A percentile compares a stretch with the other conserved stretches of the same genome.
Conservation (phyloP, 2,329 filamentous ascomycete genomes). For the Pyrenochaeta sp. region DNA sequence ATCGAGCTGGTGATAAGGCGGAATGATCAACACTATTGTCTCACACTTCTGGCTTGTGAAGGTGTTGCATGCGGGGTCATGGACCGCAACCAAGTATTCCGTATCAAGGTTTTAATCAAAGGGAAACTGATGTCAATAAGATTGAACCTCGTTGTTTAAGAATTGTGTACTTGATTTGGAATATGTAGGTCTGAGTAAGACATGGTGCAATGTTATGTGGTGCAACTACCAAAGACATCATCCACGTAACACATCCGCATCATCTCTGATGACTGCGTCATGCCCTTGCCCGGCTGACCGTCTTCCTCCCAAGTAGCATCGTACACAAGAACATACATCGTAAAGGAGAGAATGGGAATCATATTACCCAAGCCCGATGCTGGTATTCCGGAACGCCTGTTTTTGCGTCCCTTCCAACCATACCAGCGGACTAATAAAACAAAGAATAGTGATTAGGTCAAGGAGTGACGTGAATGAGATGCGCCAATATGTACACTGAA, state of each 20-base stretch:
- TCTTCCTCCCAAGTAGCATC: slow-evolving; percentile 7
- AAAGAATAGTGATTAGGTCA: slow-evolving; percentile 25
- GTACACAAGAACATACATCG: slow-evolving; percentile 22
- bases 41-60: too few relatives aligned
- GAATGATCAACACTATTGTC: slow-evolving; percentile 2
- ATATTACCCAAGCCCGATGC: slow-evolving; percentile 19
- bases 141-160: background rate
- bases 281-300: slow-evolving; percentile 5
- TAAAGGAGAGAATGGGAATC: slow-evolving; percentile 25
- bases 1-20: background rate
- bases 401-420: slow-evolving; percentile 17
- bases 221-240: slow-evolving; percentile 9
- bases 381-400: slow-evolving; percentile 20
- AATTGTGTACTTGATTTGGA: slow-evolving; percentile 10
- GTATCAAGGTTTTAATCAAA: too few relatives aligned
- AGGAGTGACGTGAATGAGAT: slow-evolving; percentile 19
- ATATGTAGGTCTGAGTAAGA: slow-evolving; percentile 17
- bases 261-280: slow-evolving; percentile 5
- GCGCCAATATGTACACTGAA: slow-evolving; percentile 26
- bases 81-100: too few relatives aligned
- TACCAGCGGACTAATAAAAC: slow-evolving; percentile 16
- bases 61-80: too few relatives aligned
- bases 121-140: too few relatives aligned
- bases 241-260: slow-evolving; percentile 14
- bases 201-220: slow-evolving; percentile 12